Evolutionary conservation across 2,329 filamentous ascomycete genomes (phyloP).

Genomic region (Eutypa lata): DNA sequence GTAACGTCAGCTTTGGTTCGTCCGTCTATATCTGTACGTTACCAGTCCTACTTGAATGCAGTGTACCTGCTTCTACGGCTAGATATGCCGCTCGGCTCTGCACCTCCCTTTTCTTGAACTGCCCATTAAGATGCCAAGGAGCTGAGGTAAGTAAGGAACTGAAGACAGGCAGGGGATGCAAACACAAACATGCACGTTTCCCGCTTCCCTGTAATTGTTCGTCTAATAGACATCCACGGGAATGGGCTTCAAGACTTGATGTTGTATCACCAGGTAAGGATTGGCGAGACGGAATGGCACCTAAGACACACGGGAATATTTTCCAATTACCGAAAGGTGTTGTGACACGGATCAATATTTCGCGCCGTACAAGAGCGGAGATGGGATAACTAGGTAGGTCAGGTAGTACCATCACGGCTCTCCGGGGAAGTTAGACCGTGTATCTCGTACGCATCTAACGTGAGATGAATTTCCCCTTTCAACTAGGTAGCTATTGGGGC

Average conservation of each 20-base stretch:
- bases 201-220: conserved; percentile 13
- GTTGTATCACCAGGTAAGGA: conserved; percentile 6
- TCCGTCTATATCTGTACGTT: conserved; percentile 5
- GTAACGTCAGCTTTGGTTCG: neutral
- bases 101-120: neutral
- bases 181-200: conserved; percentile 19
- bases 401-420: conserved; percentile 1
- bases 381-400: conserved; percentile 10
- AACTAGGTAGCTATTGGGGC: too few species aligned
- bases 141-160: neutral
- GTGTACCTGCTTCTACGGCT: conserved; percentile 5
- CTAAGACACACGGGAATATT: conserved; percentile 28
- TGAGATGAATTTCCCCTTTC: conserved; percentile 9
- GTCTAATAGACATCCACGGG: neutral
- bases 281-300: conserved; percentile 16
- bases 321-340: conserved; percentile 25
- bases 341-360: conserved; percentile 18
- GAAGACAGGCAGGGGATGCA: conserved; percentile 8
- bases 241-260: neutral
- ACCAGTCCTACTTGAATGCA: conserved; percentile 9
- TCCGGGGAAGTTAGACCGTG: conserved; percentile 16
- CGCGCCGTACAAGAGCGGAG: conserved; percentile 19
- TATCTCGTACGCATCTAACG: conserved; percentile 14
- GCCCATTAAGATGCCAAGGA: neutral
- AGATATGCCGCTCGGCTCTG: neutral